These are phyloP conservation scores for Dalbergia cultrata DNA, from an alignment of 306 rosid species.

Conservation along the genomic window DNA sequence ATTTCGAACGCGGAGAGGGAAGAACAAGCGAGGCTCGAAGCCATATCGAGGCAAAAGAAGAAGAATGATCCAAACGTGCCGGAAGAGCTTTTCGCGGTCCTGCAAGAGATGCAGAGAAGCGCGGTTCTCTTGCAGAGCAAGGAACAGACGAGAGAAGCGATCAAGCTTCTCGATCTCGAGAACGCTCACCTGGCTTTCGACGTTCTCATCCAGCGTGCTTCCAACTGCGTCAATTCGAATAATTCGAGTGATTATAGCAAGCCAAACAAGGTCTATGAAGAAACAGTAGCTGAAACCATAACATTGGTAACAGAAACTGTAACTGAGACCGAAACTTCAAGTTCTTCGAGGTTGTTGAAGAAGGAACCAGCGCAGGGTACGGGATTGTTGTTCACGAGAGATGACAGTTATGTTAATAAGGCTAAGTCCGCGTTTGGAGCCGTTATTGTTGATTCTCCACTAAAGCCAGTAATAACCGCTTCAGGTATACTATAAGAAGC, in stretches of 20 bases:
- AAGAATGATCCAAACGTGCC: constrained; percentile 47
- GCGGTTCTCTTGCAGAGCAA: constrained; percentile 57
- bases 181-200: constrained; percentile 62
- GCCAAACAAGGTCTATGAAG: too few species aligned
- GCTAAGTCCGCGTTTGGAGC: constrained; percentile 54
- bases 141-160: constrained; percentile 65
- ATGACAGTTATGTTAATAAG: constrained; percentile 67
- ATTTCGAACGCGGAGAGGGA: constrained; percentile 63
- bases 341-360: constrained; percentile 41
- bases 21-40: constrained; percentile 63
- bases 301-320: too few species aligned
- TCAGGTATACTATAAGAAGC: constrained; percentile 44
- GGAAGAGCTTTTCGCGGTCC: constrained; percentile 63
- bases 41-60: constrained; percentile 55
- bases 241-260: background rate
- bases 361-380: constrained; percentile 38
- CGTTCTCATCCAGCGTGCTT: constrained; percentile 69
- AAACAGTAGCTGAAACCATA: too few species aligned
- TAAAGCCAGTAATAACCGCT: constrained; percentile 45
- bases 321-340: too few species aligned
- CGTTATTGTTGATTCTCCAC: constrained; percentile 55
- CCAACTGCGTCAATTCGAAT: constrained; percentile 55
- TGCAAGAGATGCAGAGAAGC: constrained; percentile 67
- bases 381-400: constrained; percentile 55
- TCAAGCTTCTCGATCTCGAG: constrained; percentile 70